phyloP scores from a whole-genome alignment of 495 filamentous ascomycete species.

The Amniculicola lignicola region DNA sequence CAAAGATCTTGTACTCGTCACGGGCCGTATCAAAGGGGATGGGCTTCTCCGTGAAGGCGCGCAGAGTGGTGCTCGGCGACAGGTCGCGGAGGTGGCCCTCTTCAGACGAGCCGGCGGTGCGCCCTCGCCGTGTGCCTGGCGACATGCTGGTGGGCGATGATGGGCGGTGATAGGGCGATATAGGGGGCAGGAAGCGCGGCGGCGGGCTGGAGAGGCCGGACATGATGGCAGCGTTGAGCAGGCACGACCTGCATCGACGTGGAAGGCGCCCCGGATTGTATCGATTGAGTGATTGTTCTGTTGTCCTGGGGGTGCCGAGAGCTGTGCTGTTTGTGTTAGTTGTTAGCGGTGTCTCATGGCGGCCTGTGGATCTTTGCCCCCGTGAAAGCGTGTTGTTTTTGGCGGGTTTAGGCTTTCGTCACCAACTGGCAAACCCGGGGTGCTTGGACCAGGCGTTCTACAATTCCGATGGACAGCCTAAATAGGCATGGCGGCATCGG shows the following conservation, averaged over 20 bases:
- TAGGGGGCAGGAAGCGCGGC: conserved; percentile 25
- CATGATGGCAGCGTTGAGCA: conserved; percentile 16
- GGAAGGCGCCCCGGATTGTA: too few species aligned
- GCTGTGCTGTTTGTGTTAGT: conserved; percentile 24
- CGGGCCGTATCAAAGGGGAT: conserved; percentile 24
- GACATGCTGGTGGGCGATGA: conserved; percentile 34
- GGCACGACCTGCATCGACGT: neutral
- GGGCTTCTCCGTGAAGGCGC: conserved; percentile 34
- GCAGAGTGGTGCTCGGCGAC: conserved; percentile 39
- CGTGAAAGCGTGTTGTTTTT: neutral
- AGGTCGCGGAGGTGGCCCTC: conserved; percentile 35
- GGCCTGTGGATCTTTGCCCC: neutral
- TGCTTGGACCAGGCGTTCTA: too few species aligned
- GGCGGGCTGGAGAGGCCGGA: conserved; percentile 14
- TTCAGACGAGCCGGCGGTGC: conserved; percentile 16
- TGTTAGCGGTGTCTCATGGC: conserved; percentile 1
- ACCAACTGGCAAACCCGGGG: too few species aligned
- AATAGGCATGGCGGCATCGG: conserved; percentile 1
- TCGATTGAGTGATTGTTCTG: neutral
- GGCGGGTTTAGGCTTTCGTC: too few species aligned
- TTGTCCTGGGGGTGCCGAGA: neutral
- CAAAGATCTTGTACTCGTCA: conserved; percentile 32
- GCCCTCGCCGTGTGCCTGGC: conserved; percentile 19
- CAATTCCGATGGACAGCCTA: neutral
- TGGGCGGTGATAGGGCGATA: conserved; percentile 23